Base-by-base conservation (phyloP, 768 basidiomycete genomes). In the Panaeolus papilionaceus region DNA sequence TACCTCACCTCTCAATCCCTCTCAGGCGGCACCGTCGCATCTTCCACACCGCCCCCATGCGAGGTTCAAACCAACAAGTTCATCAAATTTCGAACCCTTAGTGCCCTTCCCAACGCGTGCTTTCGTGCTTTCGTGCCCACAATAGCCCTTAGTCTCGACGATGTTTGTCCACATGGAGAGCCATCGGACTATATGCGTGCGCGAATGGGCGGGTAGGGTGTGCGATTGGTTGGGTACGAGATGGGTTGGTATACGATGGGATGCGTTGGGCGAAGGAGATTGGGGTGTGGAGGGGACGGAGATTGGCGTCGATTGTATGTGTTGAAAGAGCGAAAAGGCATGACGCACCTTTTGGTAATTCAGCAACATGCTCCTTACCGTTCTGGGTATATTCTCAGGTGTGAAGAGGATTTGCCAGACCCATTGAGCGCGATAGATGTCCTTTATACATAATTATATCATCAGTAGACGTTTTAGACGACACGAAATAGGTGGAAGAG, bases 161-260 rank as follows among this genome's bases (percentile, higher is more conserved):
- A 94, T 85, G 68, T 94, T 94, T 79, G 94, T 94, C 93, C 93
- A 95, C 92, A 94, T 94, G 0, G n/a, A n/a, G n/a, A n/a, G n/a
- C n/a, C n/a, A n/a, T 3, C 93, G 5, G 33, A 33, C 33, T 33
- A 33, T 33, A 3, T 33, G 33, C 33, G 33, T 3, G 42, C 2
- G 23, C 16, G 68, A 10, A 9, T 9, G n/a, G 28, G 10, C 20
- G 18, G 45, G 37, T 38, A 10, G 26, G 38, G 44, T 14, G 16
- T 40, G n/a, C 7, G 39, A 54, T 2, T 40, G 18, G 64, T 2
- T 6, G 40, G 14, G 33, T 2, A 38, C 16, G 16, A 20, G 38
- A 20, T 23, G 40, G 61, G 40, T n/a, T 14, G 54, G 47, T 38
- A n/a, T 38, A 10, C 0, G 1, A 14, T 4, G 2, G 14, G 11